A percentile compares a stretch with the other conserved stretches of the same genome.
phyloP scores from a whole-genome alignment of 306 rosid species.

The Lagenaria siceraria region DNA sequence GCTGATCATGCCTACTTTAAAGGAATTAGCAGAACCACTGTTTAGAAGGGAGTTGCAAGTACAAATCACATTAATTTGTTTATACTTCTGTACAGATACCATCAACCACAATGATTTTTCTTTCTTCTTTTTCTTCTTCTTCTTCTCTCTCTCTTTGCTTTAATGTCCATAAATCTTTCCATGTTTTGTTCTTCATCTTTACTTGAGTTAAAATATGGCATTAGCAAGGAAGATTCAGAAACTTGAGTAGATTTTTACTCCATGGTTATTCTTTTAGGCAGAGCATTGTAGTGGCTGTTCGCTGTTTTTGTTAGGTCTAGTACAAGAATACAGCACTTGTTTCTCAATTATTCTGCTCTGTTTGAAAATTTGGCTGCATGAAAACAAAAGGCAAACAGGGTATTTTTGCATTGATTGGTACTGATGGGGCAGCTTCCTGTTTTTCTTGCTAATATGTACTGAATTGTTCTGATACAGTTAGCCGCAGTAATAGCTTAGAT shows the following conservation, averaged over 20 bases:
- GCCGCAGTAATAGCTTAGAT: not conserved
- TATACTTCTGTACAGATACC: not conserved
- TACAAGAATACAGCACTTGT: not conserved
- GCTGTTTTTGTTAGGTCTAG: not conserved
- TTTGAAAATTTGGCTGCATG: not conserved
- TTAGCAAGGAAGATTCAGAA: not conserved
- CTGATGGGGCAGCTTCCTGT: constrained; percentile 2
- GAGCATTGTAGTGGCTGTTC: not conserved
- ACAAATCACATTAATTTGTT: not conserved
- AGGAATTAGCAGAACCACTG: not conserved
- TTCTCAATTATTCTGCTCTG: constrained; percentile 3
- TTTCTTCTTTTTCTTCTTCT: not conserved
- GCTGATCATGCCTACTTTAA: not conserved
- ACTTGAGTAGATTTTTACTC: not conserved
- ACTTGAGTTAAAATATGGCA: not conserved
- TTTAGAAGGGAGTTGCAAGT: constrained; percentile 3
- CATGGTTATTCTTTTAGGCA: not conserved
- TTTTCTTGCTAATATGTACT: not conserved
- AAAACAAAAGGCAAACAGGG: constrained; percentile 8
- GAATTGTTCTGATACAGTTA: not conserved
- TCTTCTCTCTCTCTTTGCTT: not conserved
- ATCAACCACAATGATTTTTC: not conserved
- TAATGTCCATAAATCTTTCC: not conserved
- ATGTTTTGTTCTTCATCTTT: not conserved
- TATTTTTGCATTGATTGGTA: not conserved